These are phyloP conservation scores for Pichia sp. DNA, from an alignment of 1,139 yeast species.

Conservation along the genomic window DNA sequence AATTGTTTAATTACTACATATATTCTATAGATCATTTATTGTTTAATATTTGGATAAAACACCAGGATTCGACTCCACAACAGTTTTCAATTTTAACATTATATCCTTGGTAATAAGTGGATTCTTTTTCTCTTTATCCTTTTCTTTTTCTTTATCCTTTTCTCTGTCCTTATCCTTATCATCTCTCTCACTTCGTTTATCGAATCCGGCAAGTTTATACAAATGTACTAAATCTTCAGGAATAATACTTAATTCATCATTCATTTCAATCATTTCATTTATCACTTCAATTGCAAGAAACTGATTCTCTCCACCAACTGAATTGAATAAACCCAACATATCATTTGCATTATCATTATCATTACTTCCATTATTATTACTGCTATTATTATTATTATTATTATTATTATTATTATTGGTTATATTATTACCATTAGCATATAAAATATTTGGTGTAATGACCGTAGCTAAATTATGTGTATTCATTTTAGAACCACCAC, in stretches of 20 bases:
- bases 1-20: not conserved
- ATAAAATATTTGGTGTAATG: constrained; percentile 84
- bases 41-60: constrained; percentile 7
- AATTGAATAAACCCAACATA: constrained; percentile 12
- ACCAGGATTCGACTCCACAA: constrained; percentile 15
- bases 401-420: constrained; percentile 23
- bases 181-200: constrained; percentile 11
- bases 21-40: not conserved
- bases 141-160: constrained; percentile 11
- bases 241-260: constrained; percentile 72
- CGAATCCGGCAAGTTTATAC: constrained; percentile 27
- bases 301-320: constrained; percentile 60
- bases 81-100: constrained; percentile 21
- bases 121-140: constrained; percentile 7
- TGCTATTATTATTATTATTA: constrained; percentile 32
- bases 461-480: constrained; percentile 93
- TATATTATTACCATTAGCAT: constrained; percentile 35
- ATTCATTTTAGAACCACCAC: constrained; percentile 94
- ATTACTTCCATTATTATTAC: not conserved
- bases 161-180: constrained; percentile 11
- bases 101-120: constrained; percentile 28
- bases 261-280: constrained; percentile 74
- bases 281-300: constrained; percentile 89
- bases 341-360: constrained; percentile 9
- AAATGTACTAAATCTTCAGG: constrained; percentile 49